Conservation (phyloP, 2,329 filamentous ascomycete genomes). For the Drechslerella dactyloides region DNA sequence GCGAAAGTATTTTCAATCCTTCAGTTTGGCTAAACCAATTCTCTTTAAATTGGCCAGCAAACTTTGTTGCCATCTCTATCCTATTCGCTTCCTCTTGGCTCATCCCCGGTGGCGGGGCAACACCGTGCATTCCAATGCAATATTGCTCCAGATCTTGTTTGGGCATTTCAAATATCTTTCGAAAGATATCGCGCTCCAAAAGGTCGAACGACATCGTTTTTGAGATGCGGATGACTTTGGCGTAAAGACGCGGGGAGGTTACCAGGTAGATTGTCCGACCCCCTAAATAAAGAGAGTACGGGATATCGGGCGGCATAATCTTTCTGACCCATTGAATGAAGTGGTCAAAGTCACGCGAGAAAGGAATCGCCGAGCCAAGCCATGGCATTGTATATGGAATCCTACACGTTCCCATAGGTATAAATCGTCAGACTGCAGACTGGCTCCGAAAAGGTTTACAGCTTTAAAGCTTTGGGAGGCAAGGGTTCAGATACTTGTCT, state of each 20-base stretch:
- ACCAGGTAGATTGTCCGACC: slow-evolving; percentile 36
- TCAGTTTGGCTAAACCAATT: slow-evolving; percentile 33
- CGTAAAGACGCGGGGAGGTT: slow-evolving; percentile 32
- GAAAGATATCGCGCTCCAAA: slow-evolving; percentile 32
- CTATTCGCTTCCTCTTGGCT: slow-evolving; percentile 19
- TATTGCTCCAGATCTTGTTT: slow-evolving; percentile 24
- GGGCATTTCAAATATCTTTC: slow-evolving; percentile 33
- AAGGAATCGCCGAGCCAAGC: slow-evolving; percentile 34
- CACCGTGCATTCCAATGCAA: slow-evolving; percentile 36
- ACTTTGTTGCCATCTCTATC: slow-evolving; percentile 20
- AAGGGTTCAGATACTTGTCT: no score
- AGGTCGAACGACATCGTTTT: slow-evolving; percentile 44
- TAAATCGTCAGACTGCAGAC: not conserved
- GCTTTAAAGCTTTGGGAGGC: no score
- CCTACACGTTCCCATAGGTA: not conserved
- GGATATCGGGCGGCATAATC: slow-evolving; percentile 25
- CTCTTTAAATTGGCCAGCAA: slow-evolving; percentile 26
- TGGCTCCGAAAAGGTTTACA: no score
- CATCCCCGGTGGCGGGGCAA: slow-evolving; percentile 26
- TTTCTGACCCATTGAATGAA: slow-evolving; percentile 37
- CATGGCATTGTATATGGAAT: slow-evolving; percentile 41
- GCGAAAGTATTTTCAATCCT: slow-evolving; percentile 3
- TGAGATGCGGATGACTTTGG: slow-evolving; percentile 31
- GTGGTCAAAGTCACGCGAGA: slow-evolving; percentile 25
- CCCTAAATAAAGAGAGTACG: slow-evolving; percentile 23